Evolutionary conservation across 2,329 filamentous ascomycete genomes (phyloP), one percentile per base, ranked within the genome.

Genomic region (Nemania bipapillata): DNA sequence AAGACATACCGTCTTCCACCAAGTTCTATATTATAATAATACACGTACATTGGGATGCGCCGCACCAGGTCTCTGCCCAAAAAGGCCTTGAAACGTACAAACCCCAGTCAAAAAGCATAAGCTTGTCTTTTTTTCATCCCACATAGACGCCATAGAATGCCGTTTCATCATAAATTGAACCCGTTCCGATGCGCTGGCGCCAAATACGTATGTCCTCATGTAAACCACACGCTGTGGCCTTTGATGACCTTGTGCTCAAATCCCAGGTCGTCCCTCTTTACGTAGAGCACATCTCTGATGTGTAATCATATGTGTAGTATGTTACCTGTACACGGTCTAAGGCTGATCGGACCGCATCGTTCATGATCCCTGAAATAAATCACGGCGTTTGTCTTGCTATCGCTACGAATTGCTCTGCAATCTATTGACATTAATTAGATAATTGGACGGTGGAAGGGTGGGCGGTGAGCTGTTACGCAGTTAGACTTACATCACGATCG

Each of bases 401-500:
- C 7, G 72, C 62, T 63, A 76, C 60, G 59, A 77, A 78, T 58
- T 77, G 75, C 28, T 78, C 75, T 40, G 74, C 72, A 50, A 77
- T 74, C 76, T 77, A 56, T 63, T 32, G 24, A 37, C n/a, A 62
- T 73, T 59, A 71, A 69, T 68, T 60, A 59, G 40, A 54, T 37
- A 11, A 47, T 11, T 28, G n/a, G 20, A 7, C 4, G 24, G 20
- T n/a, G 12, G 22, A 30, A 8, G 35, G 17, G 9, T 2, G 3
- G 15, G 15, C 26, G 32, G 20, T 40, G 28, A n/a, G n/a, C n/a
- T n/a, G n/a, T n/a, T 11, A 28, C 30, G 56, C 50, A 28, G 49
- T 4, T 40, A 49, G 24, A 74, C 74, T 73, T 85, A 96, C 94
- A 85, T 97, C 94, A 72, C 94, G 94, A 74, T 91, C 89, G 73